phyloP scores from a whole-genome alignment of 2,329 filamentous ascomycete genomes.

The Talaromyces sp. region DNA sequence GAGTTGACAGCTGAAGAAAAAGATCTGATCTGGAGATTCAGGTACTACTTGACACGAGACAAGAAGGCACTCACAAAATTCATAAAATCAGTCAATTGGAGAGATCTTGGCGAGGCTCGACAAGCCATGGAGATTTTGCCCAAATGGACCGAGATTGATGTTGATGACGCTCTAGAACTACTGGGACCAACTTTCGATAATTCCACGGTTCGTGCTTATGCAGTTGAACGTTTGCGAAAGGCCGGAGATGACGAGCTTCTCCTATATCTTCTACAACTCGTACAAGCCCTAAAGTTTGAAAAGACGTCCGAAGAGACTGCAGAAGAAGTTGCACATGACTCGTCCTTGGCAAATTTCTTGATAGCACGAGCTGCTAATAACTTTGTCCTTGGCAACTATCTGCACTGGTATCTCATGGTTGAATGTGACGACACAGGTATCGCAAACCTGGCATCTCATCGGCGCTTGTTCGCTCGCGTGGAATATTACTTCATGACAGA shows the following conservation, averaged over 20 bases:
- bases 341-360: constrained; percentile 83
- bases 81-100: constrained; percentile 96
- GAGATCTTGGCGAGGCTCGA: constrained; percentile 75
- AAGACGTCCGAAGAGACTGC: constrained; percentile 63
- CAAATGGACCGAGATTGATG: constrained; percentile 94
- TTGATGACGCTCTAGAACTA: constrained; percentile 92
- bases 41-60: constrained; percentile 88
- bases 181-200: constrained; percentile 92
- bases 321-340: constrained; percentile 66
- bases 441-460: constrained; percentile 70
- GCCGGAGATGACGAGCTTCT: constrained; percentile 89
- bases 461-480: constrained; percentile 85
- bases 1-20: constrained; percentile 85
- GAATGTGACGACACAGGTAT: constrained; percentile 83
- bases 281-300: constrained; percentile 94
- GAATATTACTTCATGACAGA: constrained; percentile 95
- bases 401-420: constrained; percentile 98
- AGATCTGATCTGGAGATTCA: constrained; percentile 95
- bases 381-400: constrained; percentile 86
- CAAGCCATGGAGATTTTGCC: constrained; percentile 86
- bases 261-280: constrained; percentile 86
- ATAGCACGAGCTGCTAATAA: constrained; percentile 84
- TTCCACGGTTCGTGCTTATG: constrained; percentile 81
- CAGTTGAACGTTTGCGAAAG: constrained; percentile 85
- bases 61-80: constrained; percentile 94